Conservation (phyloP, 1,284 basidiomycete species). For the Boletus hoseneyae region DNA sequence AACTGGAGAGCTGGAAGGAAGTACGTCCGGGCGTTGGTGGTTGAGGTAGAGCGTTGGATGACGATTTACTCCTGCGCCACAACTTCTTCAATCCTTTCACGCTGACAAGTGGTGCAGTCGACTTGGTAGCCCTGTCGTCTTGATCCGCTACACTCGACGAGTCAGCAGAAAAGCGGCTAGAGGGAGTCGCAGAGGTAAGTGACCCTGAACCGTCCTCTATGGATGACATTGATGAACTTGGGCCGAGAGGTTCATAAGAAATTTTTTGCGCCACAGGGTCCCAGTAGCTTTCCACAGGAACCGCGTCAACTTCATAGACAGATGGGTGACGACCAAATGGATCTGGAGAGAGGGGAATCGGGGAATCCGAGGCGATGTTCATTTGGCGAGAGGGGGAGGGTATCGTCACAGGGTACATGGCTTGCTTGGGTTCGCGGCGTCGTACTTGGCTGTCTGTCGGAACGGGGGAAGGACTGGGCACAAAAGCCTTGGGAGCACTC, state of each 20-base stretch:
- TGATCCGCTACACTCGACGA: conserved; percentile 45
- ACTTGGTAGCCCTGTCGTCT: conserved; percentile 19
- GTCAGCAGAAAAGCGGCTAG: conserved; percentile 73
- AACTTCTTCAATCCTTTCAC: conserved; percentile 69
- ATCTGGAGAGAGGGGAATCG: conserved; percentile 72
- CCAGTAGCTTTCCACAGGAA: conserved; percentile 39
- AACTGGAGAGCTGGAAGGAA: conserved; percentile 20
- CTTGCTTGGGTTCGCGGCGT: conserved; percentile 49
- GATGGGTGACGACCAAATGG: conserved; percentile 72
- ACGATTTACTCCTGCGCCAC: conserved; percentile 70
- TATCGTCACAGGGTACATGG: conserved; percentile 42
- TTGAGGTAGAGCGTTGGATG: conserved; percentile 31
- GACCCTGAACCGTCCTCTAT: conserved; percentile 17
- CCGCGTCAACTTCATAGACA: conserved; percentile 33
- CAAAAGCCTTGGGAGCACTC: conserved; percentile 49
- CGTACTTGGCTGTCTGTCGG: conserved; percentile 51
- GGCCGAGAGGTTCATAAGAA: conserved; percentile 17
- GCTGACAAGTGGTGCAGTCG: conserved; percentile 45
- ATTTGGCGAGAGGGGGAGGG: conserved; percentile 26
- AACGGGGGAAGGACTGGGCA: conserved; percentile 32
- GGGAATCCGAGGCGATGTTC: conserved; percentile 39
- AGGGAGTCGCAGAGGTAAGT: conserved; percentile 28
- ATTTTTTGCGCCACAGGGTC: conserved; percentile 32
- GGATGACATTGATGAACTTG: conserved; percentile 28
- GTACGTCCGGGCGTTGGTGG: conserved; percentile 30